phyloP scores from a whole-genome alignment of 148 eudicot species.

The Linanthus parryae region DNA sequence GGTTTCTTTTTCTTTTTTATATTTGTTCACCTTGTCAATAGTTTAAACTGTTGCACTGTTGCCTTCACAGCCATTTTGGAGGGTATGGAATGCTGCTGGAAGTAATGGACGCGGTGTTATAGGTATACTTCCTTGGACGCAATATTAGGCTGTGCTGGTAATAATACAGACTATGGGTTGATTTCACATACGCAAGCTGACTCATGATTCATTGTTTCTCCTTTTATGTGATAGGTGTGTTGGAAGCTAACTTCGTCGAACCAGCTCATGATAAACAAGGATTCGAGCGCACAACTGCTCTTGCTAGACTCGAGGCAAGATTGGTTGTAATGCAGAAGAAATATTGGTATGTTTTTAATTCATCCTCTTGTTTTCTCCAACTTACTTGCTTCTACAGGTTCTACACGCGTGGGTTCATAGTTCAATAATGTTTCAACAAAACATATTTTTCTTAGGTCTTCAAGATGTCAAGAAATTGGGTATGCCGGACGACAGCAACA shows the following conservation, averaged over 20 bases:
- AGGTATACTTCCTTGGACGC: constrained; percentile 33
- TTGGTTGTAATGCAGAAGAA: constrained; percentile 45
- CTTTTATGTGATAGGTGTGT: constrained; percentile 30
- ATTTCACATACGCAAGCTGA: no score
- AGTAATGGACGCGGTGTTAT: constrained; percentile 87
- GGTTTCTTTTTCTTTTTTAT: no score
- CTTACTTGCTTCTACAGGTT: not conserved
- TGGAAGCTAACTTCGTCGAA: constrained; percentile 79
- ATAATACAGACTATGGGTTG: no score
- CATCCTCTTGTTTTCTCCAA: not conserved
- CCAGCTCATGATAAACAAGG: constrained; percentile 92
- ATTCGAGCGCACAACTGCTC: constrained; percentile 67
- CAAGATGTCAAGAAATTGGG: constrained; percentile 58
- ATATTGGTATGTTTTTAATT: constrained; percentile 42
- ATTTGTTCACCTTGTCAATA: not conserved
- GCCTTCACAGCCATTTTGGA: constrained; percentile 64
- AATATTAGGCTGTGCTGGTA: no score
- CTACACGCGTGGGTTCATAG: not conserved
- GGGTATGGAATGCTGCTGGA: constrained; percentile 82
- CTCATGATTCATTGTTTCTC: not conserved
- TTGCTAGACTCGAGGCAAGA: constrained; percentile 58
- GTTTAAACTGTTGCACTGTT: constrained; percentile 10
- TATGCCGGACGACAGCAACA: constrained; percentile 45
- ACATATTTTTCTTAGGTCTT: constrained; percentile 31
- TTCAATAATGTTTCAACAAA: not conserved